Base-by-base conservation (phyloP, 2,329 filamentous ascomycete genomes). In the Thielaviopsis populi region DNA sequence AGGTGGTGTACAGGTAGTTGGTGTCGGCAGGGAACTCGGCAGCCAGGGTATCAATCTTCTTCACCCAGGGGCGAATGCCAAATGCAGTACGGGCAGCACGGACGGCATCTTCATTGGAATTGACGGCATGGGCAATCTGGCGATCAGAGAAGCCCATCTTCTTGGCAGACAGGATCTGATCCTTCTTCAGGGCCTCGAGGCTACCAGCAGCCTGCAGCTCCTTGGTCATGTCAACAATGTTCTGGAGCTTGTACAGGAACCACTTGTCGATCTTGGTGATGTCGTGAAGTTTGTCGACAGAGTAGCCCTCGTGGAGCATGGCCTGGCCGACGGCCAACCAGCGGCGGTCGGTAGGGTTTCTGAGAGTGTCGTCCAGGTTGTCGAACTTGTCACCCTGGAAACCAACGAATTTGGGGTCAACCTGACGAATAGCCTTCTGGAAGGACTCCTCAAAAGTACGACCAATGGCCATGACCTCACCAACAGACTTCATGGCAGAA, bases 251-350 rank as follows among this genome's bases (percentile, higher is more conserved):
- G 84, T 96, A 84, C 70, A 99, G 78, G 81, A 99, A 99, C 94
- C 94, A 97, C 77, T 95, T 96, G 79, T 97, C 94, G 71, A 99
- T 99, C 82, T 96, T 96, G 77, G 88, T 95, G 69, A 99, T 79
- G 6, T 96, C 90, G 73, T 97, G 91, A 17, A 99, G 81, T 74
- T 83, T 85, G 68, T 99, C 92, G 58, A 96, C 91, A 1, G 89
- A 84, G 80, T 99, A 99, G 75, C 88, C 87, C 77, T 96, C 91
- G 79, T 97, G 91, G 69, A 96, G 84, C 90, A 99, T 95, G 68
- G 94, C 94, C 77, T 97, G 91, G 56, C 94, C 92, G 72, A 99
- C 91, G 68, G 94, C 94, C 70, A 99, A 82, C 94, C 94, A 97
- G 75, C 94, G 86, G 70, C 94, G 89, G 75, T 99, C 94, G 24